Base-by-base conservation (phyloP, 192 early-diverging fungal species). In the Coemansia sp. region DNA sequence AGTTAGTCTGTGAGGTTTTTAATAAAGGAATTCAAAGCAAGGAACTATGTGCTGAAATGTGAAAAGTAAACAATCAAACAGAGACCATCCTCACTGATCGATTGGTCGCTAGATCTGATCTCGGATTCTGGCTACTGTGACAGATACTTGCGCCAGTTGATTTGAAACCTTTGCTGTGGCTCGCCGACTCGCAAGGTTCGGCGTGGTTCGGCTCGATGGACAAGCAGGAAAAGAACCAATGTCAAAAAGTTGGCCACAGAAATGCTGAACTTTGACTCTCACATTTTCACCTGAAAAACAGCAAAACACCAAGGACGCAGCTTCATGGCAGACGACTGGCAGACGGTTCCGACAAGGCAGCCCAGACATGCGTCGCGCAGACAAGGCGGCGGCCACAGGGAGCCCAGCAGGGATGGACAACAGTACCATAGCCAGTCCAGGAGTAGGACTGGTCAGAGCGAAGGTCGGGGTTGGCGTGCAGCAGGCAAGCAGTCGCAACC, bases 311-410 rank as follows among this genome's bases (percentile, higher is more conserved):
- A 44, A 44, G 3, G 12, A 1, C 14, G 38, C 10, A 14, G 4
- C 14, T 27, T 27, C 21, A 67, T 76, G 61, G 74, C 28, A 51
- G 78, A 81, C 69, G 73, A 72, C 26, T 81, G 78, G 78, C 73
- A 75, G 54, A 81, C 78, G 16, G 73, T 81, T 61, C 78, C 78
- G 4, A 63, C 64, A 22, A 70, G 32, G 28, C 69, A 50, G 49
- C 30, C 56, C 28, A 56, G 25, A 23, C 62, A 53, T 31, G 50
- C 38, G 5, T 34, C 27, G 21, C 65, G 50, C n/a, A 58, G 65
- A 16, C 30, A 58, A 19, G 65, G 65, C 9, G 56, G 67, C 21
- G 38, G 68, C 14, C 28, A 6, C 31, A 54, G 23, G 28, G 48
- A 49, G 28, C 25, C 25, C 30, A 14, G 25, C 38, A 41, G 49